These are phyloP conservation scores for Mycena kentingensis DNA, from an alignment of 768 basidiomycete genomes.

Conservation along the genomic window DNA sequence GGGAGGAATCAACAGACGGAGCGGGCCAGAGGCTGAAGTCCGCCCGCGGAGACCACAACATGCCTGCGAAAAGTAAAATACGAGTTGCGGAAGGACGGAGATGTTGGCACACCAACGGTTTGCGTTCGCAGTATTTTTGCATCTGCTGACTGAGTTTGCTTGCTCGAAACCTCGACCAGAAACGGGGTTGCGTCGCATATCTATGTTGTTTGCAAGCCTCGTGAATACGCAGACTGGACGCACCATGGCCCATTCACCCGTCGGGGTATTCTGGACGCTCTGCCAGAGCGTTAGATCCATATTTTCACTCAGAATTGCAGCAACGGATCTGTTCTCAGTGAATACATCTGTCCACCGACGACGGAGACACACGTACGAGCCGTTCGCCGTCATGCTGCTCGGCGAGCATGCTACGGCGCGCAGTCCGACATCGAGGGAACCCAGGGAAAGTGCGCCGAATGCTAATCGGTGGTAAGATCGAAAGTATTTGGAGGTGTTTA, in stretches of 20 bases:
- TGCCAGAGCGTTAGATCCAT: slow-evolving; percentile 55
- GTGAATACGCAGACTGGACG: slow-evolving; percentile 5
- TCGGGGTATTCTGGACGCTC: slow-evolving; percentile 47
- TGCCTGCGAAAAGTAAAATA: slow-evolving; percentile 32
- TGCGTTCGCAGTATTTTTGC: slow-evolving; percentile 42
- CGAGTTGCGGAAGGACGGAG: background rate
- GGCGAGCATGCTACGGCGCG: slow-evolving; percentile 52
- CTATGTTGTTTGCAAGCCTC: slow-evolving; percentile 26
- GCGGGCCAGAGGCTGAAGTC: slow-evolving; percentile 44
- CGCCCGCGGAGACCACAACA: slow-evolving; percentile 55
- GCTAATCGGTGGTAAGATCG: slow-evolving; percentile 32
- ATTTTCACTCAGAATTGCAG: slow-evolving; percentile 53
- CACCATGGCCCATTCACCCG: slow-evolving; percentile 54
- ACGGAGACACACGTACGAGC: slow-evolving; percentile 42
- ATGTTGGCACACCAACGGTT: slow-evolving; percentile 39
- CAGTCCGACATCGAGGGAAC: slow-evolving; percentile 55
- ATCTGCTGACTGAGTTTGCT: slow-evolving; percentile 7
- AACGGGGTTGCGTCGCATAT: slow-evolving; percentile 44
- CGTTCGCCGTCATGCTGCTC: slow-evolving; percentile 45
- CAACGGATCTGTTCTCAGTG: slow-evolving; percentile 42
- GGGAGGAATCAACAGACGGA: slow-evolving; percentile 46
- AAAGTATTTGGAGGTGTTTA: slow-evolving; percentile 1
- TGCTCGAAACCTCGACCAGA: slow-evolving; percentile 28
- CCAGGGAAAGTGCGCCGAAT: slow-evolving; percentile 49
- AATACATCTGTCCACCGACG: background rate